Evolutionary conservation across 2,329 filamentous ascomycete species (phyloP).

Genomic region (Neobulgaria alba): DNA sequence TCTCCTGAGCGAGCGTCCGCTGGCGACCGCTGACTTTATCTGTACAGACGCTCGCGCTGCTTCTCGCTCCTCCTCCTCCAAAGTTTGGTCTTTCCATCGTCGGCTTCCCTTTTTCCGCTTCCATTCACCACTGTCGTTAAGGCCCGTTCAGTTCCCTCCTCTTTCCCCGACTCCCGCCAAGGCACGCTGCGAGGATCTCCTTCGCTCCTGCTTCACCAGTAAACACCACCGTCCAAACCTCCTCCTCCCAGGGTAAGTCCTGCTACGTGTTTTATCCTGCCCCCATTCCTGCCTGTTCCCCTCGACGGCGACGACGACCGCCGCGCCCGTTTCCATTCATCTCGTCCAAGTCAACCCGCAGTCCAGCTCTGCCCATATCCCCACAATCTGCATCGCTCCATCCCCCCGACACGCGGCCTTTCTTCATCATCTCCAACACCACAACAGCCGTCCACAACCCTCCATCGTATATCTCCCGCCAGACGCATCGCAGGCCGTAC

Average conservation of each 20-base stretch:
- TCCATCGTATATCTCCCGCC: not conserved
- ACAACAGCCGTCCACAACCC: not conserved
- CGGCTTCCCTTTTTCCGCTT: not conserved
- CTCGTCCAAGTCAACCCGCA: not conserved
- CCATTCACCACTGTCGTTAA: conserved; percentile 2
- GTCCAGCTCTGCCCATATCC: not conserved
- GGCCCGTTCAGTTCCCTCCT: not conserved
- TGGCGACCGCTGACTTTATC: not conserved
- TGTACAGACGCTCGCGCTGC: not conserved
- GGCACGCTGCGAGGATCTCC: not conserved
- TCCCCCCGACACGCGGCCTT: not conserved
- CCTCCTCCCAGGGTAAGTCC: not conserved
- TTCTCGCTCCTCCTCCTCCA: not conserved
- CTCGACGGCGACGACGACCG: not conserved
- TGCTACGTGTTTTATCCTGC: not conserved
- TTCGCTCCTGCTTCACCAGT: no score
- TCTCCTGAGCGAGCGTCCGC: not conserved
- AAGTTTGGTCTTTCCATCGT: not conserved
- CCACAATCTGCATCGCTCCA: not conserved
- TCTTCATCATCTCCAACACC: not conserved
- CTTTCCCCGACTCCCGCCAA: no score
- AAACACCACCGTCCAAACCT: no score
- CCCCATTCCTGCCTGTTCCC: not conserved
- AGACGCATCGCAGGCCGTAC: not conserved
- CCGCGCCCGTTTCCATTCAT: not conserved